phyloP scores from a whole-genome alignment of 2,329 filamentous ascomycete species.

The Ambrosiella xylebori region DNA sequence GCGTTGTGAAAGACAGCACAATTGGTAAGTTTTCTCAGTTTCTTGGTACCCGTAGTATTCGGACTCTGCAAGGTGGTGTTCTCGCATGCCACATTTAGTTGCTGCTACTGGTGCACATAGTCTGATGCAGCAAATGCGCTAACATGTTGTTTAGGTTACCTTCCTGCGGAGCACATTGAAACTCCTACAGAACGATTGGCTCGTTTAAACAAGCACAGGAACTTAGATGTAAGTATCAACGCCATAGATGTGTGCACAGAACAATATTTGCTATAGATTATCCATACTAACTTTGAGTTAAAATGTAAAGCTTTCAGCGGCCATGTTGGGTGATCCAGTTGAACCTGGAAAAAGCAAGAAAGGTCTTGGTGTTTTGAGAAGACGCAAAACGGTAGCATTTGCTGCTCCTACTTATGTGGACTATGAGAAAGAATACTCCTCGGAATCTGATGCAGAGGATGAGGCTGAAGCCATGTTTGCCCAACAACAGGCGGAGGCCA shows the following conservation, averaged over 20 bases:
- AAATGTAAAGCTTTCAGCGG: slow-evolving; percentile 34
- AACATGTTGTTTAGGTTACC: slow-evolving; percentile 46
- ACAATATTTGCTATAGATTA: not conserved
- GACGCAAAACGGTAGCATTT: slow-evolving; percentile 76
- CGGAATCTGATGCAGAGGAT: slow-evolving; percentile 49
- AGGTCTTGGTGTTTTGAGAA: slow-evolving; percentile 59
- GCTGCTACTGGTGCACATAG: not conserved
- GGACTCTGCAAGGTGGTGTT: not conserved
- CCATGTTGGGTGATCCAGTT: slow-evolving; percentile 45
- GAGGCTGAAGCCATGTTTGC: slow-evolving; percentile 22
- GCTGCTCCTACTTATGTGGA: slow-evolving; percentile 73
- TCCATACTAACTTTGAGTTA: not conserved
- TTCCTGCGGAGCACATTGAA: slow-evolving; percentile 95
- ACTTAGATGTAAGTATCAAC: slow-evolving; percentile 62
- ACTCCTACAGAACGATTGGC: slow-evolving; percentile 90
- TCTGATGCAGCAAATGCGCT: slow-evolving; percentile 13
- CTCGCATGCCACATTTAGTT: not conserved
- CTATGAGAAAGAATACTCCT: slow-evolving; percentile 73
- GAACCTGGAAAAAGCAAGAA: slow-evolving; percentile 40
- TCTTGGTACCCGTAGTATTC: not conserved
- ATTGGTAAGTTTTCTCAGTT: slow-evolving; percentile 40
- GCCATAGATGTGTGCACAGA: not conserved
- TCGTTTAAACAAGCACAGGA: slow-evolving; percentile 90
- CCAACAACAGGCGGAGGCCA: slow-evolving; percentile 19
- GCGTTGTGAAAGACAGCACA: slow-evolving; percentile 92